phyloP scores from a whole-genome alignment of 1,139 yeast genomes.

The Schwanniomyces etchellsii region DNA sequence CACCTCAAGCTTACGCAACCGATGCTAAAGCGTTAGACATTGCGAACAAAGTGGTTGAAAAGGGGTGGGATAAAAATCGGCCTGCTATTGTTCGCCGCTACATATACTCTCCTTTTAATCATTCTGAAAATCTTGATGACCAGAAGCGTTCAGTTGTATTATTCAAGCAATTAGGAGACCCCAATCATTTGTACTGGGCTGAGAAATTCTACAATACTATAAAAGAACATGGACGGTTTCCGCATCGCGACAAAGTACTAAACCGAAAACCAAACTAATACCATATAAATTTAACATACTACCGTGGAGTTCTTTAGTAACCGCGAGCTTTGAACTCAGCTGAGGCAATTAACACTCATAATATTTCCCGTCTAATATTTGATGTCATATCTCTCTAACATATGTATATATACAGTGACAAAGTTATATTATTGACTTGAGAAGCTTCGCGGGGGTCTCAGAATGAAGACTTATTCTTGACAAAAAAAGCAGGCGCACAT shows the following conservation, averaged over 20 bases:
- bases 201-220: conserved; percentile 3
- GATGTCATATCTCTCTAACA: no score
- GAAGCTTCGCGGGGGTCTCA: no score
- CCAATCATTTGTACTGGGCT: conserved; percentile 6
- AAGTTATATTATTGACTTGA: no score
- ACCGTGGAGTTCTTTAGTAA: no score
- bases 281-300: no score
- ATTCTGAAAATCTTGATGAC: conserved; percentile 5
- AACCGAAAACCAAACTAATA: no score
- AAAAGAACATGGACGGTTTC: conserved; percentile 4
- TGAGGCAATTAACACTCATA: no score
- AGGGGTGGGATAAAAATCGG: conserved; percentile 5
- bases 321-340: no score
- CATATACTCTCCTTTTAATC: conserved; percentile 5
- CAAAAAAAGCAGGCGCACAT: no score
- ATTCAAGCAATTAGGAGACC: conserved; percentile 5
- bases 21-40: conserved; percentile 4
- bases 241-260: conserved; percentile 4
- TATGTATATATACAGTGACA: no score
- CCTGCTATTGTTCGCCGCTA: conserved; percentile 3
- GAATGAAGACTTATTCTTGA: no score
- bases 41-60: conserved; percentile 3
- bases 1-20: conserved; percentile 5
- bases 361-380: no score
- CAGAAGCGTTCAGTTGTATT: conserved; percentile 3